These are phyloP conservation scores for Coemansia sp. DNA, from an alignment of 192 early-diverging fungal genomes.

Conservation along the genomic window DNA sequence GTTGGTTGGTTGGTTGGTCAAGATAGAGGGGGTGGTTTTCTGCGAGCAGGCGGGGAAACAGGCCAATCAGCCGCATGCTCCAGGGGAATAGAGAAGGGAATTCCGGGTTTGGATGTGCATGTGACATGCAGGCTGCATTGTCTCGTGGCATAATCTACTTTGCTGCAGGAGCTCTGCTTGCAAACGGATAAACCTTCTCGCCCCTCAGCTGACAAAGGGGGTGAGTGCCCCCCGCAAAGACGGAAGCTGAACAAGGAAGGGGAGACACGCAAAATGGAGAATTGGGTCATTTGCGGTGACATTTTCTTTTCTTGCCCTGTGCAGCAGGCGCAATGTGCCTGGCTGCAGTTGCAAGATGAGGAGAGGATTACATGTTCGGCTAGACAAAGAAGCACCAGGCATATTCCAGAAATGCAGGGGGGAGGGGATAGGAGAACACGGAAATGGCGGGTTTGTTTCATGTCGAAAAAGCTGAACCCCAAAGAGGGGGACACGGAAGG, in stretches of 20 bases:
- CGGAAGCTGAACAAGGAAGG: not conserved
- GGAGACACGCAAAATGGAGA: no score
- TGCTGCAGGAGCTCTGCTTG: not conserved
- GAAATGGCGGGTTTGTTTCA: not conserved
- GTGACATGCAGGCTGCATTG: not conserved
- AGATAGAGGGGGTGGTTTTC: not conserved
- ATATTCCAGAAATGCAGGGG: not conserved
- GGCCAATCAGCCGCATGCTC: not conserved
- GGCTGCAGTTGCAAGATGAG: no score
- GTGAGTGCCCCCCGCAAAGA: not conserved
- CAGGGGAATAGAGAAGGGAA: not conserved
- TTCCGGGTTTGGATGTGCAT: not conserved
- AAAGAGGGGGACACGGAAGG: no score
- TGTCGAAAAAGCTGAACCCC: no score
- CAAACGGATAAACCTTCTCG: not conserved
- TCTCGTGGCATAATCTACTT: not conserved
- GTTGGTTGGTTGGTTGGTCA: not conserved
- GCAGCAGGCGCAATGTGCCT: not conserved
- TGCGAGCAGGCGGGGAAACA: not conserved
- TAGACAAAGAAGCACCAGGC: not conserved
- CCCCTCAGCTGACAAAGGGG: not conserved
- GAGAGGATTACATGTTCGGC: no score
- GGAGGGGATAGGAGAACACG: not conserved
- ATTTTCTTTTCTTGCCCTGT: no score
- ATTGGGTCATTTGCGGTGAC: no score